Evolutionary conservation across 2,329 filamentous ascomycete species (phyloP).

Genomic region (Xylaria sp.): DNA sequence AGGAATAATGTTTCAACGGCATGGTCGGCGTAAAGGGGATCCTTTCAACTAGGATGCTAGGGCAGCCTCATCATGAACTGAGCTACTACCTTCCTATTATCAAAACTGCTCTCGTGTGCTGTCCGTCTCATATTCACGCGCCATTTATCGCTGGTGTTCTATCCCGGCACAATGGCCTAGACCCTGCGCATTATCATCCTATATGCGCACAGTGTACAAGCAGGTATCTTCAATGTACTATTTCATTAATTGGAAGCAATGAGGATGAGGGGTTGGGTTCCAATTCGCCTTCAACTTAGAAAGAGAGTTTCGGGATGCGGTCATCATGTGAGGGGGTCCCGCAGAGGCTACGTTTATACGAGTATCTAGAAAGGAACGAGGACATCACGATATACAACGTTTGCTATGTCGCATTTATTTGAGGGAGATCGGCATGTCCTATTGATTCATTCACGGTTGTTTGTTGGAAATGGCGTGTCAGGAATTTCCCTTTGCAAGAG

Average conservation of each 20-base stretch:
- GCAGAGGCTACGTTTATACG: neutral
- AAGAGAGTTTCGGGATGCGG: conserved; percentile 19
- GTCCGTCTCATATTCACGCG: neutral
- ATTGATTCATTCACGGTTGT: neutral
- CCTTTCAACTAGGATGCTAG: conserved; percentile 45
- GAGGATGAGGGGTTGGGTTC: neutral
- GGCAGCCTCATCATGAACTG: conserved; percentile 15
- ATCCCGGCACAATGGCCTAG: neutral
- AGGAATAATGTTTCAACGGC: conserved; percentile 10
- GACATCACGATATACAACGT: neutral
- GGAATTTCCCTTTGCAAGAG: conserved; percentile 32
- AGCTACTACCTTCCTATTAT: conserved; percentile 14
- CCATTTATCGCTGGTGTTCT: too few species aligned
- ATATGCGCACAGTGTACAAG: neutral
- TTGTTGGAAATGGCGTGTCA: neutral
- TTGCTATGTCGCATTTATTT: too few species aligned
- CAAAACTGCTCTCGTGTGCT: neutral
- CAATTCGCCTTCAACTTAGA: neutral
- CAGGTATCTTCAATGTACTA: conserved; percentile 4
- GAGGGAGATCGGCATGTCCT: neutral
- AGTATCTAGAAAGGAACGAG: neutral
- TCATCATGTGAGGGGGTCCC: conserved; percentile 15
- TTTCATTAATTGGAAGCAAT: neutral
- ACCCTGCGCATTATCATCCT: neutral
- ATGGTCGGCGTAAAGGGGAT: conserved; percentile 23